Percentiles rank a stretch among this genome's conserved stretches.
Conservation (phyloP, 2,329 filamentous ascomycete species). For the Ascochyta clinopodiicola region DNA sequence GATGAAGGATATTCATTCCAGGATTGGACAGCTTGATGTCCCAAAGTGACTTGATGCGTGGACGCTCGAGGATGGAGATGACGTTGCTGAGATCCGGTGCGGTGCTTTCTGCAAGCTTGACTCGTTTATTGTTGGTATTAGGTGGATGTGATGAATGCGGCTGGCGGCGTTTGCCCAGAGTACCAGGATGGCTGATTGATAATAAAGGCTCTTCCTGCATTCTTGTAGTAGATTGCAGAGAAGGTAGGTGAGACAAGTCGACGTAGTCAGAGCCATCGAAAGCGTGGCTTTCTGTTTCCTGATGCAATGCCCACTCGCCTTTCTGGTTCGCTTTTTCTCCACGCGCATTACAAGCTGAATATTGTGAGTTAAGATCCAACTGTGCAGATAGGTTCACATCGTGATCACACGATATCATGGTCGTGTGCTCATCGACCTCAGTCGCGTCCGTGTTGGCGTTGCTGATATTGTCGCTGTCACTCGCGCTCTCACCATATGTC, state of each 20-base stretch:
- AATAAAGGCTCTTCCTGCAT: not conserved
- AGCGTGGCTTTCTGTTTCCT: not conserved
- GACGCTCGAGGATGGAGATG: not conserved
- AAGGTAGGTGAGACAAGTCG: not conserved
- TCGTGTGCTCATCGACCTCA: not conserved
- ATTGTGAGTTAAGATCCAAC: not conserved
- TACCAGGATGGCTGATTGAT: constrained; percentile 28
- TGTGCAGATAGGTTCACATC: not conserved
- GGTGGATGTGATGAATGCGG: not conserved
- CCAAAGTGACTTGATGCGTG: not conserved
- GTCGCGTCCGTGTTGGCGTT: constrained; percentile 6
- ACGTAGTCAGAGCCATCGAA: constrained; percentile 4
- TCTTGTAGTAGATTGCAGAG: not conserved
- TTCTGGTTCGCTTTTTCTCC: not conserved
- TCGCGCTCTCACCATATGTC: constrained; percentile 7
- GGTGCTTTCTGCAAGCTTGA: not conserved
- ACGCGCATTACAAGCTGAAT: not conserved
- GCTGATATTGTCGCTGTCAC: not conserved
- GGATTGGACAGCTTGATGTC: not conserved
- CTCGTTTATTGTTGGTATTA: not conserved
- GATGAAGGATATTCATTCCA: not conserved
- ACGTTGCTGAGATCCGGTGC: not conserved
- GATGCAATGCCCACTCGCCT: not conserved
- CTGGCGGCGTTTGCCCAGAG: constrained; percentile 17
- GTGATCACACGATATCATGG: not conserved